Percentiles rank a stretch among this genome's conserved stretches.
Conservation (phyloP, 441 rosid genomes). For the Mallotus japonicus region DNA sequence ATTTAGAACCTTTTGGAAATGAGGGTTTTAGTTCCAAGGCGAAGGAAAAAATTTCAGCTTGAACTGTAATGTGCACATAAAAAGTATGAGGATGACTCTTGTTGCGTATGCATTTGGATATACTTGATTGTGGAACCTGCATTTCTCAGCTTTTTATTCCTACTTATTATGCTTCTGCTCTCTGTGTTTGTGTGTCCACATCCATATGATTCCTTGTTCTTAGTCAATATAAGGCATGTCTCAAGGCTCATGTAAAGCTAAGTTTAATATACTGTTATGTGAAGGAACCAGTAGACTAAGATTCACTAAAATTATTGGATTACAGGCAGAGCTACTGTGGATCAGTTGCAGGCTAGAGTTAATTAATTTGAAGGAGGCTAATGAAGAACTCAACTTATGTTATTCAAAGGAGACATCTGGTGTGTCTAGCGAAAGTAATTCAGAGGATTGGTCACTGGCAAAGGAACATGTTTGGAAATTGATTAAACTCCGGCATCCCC, state of each 20-base stretch:
- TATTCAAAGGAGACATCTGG: constrained; percentile 34
- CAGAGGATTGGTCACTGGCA: constrained; percentile 29
- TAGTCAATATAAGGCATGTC: constrained; percentile 1
- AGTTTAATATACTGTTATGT: constrained; percentile 6
- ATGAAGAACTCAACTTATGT: constrained; percentile 45
- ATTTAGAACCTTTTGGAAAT: neutral
- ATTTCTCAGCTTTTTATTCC: neutral
- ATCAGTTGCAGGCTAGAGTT: constrained; percentile 54
- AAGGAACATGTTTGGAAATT: constrained; percentile 44
- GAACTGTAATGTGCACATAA: neutral
- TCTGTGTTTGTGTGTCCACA: neutral
- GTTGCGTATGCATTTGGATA: neutral
- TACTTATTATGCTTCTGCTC: neutral
- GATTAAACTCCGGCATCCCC: constrained; percentile 38
- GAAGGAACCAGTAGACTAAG: neutral
- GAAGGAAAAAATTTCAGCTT: too few relatives aligned
- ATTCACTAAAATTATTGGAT: constrained; percentile 20
- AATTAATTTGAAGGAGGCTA: constrained; percentile 43
- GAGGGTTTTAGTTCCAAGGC: neutral
- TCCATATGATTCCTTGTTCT: constrained; percentile 6
- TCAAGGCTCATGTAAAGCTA: neutral
- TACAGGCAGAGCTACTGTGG: constrained; percentile 60
- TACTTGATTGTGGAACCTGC: neutral
- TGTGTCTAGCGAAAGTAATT: constrained; percentile 17
- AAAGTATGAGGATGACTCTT: neutral